Evolutionary conservation across 176 grass and related monocot genomes (phyloP), one percentile per base, ranked within the genome.

Genomic region (Bothriochloa decipiens): DNA sequence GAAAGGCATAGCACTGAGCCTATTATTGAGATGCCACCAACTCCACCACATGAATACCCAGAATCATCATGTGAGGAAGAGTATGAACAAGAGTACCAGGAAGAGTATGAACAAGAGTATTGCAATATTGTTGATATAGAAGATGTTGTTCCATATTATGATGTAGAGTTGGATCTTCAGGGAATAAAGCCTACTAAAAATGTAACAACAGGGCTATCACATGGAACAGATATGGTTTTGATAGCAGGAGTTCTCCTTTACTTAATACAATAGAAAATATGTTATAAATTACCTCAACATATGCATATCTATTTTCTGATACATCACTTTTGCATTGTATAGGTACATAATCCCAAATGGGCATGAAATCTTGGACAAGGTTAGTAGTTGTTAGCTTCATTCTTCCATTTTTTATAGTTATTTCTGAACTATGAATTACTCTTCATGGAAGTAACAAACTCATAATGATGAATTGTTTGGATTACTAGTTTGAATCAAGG

Each of bases 401-500:
- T 50, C 14, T 28, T 73, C 8, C 0, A 73, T 73, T 72, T 3
- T 27, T 46, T 10, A 66, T 27, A 28, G 27, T 8, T 45, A 4
- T 14, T 46, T 72, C 0, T 16, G n/a, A 27, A 16, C 12, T 47
- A 47, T 28, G 12, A 5, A 47, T 28, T 46, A 46, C 14, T 47
- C 35, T 36, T 35, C 4, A 35, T 28, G 7, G 5, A 27, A 32
- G 43, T 18, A 29, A 74, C 14, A 16, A 74, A 74, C 71, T 74
- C 15, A 5, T 16, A 49, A 29, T 32, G 25, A 49, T 16, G 1
- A 29, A 74, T 32, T 74, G 7, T 3, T 74, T 74, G 25, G 6
- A 16, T 29, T 74, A 50, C 43, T 29, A 74, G 71, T 74, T 74
- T 50, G 43, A 74, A 15, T 15, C 25, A 4, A 74, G 71, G 71